phyloP scores from a whole-genome alignment of 306 rosid species.

The Inga leiocalycina region DNA sequence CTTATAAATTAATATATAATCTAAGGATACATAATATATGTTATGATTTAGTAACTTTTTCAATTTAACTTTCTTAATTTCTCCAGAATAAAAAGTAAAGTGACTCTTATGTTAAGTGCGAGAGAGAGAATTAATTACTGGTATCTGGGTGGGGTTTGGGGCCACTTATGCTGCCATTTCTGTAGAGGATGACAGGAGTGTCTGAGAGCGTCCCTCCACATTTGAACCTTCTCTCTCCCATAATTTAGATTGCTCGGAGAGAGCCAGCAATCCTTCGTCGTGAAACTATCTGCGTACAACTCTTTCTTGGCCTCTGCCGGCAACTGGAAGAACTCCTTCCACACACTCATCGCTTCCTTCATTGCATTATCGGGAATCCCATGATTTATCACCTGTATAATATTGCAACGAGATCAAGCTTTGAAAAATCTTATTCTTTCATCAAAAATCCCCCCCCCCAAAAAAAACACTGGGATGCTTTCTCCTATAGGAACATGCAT shows the following conservation, averaged over 20 bases:
- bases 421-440: no score
- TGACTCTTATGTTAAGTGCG: no score
- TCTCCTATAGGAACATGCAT: constrained; percentile 14
- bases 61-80: no score
- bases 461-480: constrained; percentile 12
- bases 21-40: no score
- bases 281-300: constrained; percentile 19
- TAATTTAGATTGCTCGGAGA: background rate
- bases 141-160: background rate
- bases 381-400: constrained; percentile 8
- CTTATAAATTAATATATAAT: no score
- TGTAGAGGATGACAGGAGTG: background rate
- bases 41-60: no score
- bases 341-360: constrained; percentile 17
- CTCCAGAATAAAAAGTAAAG: no score
- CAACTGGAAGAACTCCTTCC: constrained; percentile 38
- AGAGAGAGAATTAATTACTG: background rate
- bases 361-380: constrained; percentile 25
- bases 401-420: background rate
- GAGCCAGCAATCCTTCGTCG: constrained; percentile 8
- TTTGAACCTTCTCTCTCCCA: background rate
- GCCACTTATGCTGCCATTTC: background rate
- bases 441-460: no score
- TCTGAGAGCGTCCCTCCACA: background rate
- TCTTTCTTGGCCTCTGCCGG: constrained; percentile 26